Base-by-base conservation (phyloP, 306 rosid genomes). In the Cucurbita moschata region DNA sequence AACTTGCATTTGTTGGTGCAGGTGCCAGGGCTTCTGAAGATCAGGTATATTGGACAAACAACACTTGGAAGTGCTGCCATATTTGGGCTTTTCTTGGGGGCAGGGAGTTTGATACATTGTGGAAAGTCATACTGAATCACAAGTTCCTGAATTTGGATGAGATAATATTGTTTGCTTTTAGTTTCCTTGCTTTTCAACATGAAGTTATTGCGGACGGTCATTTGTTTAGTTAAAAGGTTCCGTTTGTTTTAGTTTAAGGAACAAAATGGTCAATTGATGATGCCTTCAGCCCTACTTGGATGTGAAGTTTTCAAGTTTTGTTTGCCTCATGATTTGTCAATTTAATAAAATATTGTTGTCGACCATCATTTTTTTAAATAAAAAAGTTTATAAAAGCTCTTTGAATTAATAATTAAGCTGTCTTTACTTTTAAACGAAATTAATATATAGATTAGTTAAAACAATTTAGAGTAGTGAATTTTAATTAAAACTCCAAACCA, bases 101-200 rank as follows among this genome's bases (percentile, higher is more conserved):
- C 97, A 72, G 97, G 97, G 54, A 84, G 96, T 82, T 87, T 92
- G 82, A 86, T 92, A 80, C 97, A 89, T 77, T 92, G 94, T 86
- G 96, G 97, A 58, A 92, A 89, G 87, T 87, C 92, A 78, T 86
- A 92, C 79, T 92, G 58, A 63, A 56, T 42, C 44, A 13, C 46
- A 10, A 43, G 10, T 7, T 50, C 3, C 44, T 70, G 59, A 49
- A 21, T 26, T 49, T 47, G 59, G 44, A 14, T 51, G 1, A 14
- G 35, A 47, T 4, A 46, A 47, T 46, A 46, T 70, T 70, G 7
- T 23, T 30, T 47, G 7, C 8, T 64, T 21, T 46, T 51, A 50
- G 58, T 49, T 23, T 49, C 26, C 46, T 51, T 66, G 44, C 4
- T 47, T 70, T 70, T 49, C 60, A 70, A 70, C 43, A 23, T 51